Conservation (phyloP, 2,329 filamentous ascomycete species). For the Aureobasidium leucospermi region DNA sequence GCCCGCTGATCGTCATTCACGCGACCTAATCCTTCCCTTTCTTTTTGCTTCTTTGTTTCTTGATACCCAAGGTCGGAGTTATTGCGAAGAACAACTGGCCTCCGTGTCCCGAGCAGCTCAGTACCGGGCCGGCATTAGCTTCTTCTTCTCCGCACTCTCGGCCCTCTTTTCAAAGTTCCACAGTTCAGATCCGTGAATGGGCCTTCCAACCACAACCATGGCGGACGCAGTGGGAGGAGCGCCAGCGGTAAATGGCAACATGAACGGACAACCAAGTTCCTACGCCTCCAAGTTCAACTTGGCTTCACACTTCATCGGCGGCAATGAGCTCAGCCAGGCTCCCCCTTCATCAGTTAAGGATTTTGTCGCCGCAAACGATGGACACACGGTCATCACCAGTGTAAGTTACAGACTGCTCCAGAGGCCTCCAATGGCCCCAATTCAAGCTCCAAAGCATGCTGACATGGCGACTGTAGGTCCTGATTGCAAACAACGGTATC, state of each 20-base stretch:
- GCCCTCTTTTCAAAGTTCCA: slow-evolving; percentile 24
- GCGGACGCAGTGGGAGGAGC: slow-evolving; percentile 35
- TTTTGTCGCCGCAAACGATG: slow-evolving; percentile 81
- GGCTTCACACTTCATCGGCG: slow-evolving; percentile 91
- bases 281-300: slow-evolving; percentile 77
- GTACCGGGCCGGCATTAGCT: slow-evolving; percentile 12
- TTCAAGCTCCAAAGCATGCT: slow-evolving; percentile 20
- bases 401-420: slow-evolving; percentile 48
- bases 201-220: slow-evolving; percentile 29
- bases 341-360: slow-evolving; percentile 85
- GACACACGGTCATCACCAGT: slow-evolving; percentile 97
- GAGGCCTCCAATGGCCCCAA: not conserved
- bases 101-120: slow-evolving; percentile 9
- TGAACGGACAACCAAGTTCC: slow-evolving; percentile 52
- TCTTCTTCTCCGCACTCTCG: slow-evolving; percentile 16
- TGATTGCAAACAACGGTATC: slow-evolving; percentile 99
- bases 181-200: slow-evolving; percentile 15
- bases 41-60: not conserved
- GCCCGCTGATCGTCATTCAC: slow-evolving; percentile 4
- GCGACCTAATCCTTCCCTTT: not conserved
- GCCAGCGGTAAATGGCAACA: slow-evolving; percentile 26
- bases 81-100: slow-evolving; percentile 9
- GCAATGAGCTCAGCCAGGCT: slow-evolving; percentile 78
- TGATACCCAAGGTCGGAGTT: slow-evolving; percentile 11
- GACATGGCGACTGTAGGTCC: slow-evolving; percentile 53